phyloP scores from a whole-genome alignment of 2,329 filamentous ascomycete genomes.

The Ophiocordyceps australis region DNA sequence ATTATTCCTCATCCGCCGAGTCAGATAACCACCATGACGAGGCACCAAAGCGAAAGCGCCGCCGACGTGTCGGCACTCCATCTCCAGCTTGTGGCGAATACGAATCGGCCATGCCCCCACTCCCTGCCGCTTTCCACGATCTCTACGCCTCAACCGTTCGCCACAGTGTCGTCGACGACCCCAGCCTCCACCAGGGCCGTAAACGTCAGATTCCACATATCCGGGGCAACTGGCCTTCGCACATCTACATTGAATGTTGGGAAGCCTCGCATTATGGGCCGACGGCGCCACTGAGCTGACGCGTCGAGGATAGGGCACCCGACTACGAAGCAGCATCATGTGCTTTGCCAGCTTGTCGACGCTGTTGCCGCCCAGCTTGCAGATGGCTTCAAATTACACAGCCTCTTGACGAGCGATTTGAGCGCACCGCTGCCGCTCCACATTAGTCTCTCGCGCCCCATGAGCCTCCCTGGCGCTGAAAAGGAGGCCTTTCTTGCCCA shows the following conservation, averaged over 20 bases:
- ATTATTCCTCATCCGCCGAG: conserved; percentile 32
- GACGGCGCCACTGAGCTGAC: conserved; percentile 1
- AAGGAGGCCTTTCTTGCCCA: conserved; percentile 48
- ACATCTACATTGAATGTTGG: conserved; percentile 86
- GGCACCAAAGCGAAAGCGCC: too few relatives aligned
- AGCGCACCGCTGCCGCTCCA: conserved; percentile 67
- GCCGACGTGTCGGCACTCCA: too few relatives aligned
- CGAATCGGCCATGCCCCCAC: conserved; percentile 38
- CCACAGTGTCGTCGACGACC: conserved; percentile 63
- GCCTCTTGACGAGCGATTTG: conserved; percentile 60
- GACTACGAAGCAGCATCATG: conserved; percentile 21
- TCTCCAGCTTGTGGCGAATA: too few relatives aligned
- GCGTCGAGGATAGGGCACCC: conserved; percentile 36
- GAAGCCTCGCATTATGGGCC: too few relatives aligned
- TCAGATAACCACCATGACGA: conserved; percentile 4
- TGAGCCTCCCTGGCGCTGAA: conserved; percentile 55
- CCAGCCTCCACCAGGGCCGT: conserved; percentile 68
- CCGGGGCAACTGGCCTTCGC: conserved; percentile 80
- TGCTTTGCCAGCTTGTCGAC: conserved; percentile 24
- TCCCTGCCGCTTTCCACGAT: conserved; percentile 70
- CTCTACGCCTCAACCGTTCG: conserved; percentile 74
- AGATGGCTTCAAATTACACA: conserved; percentile 30
- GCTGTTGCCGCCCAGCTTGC: conserved; percentile 15
- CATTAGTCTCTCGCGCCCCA: conserved; percentile 72
- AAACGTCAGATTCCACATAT: conserved; percentile 70